These are phyloP conservation scores for Extremus antarcticus DNA, from an alignment of 495 filamentous ascomycete genomes.

Conservation along the genomic window DNA sequence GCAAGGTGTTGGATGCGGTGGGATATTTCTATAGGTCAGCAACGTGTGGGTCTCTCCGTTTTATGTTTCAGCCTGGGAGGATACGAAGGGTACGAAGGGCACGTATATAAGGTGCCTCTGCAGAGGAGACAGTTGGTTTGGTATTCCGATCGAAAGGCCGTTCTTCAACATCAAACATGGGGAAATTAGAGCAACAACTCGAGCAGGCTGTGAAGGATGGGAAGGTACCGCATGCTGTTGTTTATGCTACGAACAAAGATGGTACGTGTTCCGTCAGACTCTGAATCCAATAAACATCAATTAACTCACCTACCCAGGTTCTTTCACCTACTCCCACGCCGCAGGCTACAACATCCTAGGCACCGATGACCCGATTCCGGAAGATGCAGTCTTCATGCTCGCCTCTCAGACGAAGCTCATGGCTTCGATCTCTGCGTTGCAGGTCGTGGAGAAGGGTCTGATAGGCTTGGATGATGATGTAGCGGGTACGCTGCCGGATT, in stretches of 20 bases:
- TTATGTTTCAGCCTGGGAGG: no score
- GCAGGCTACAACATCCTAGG: slow-evolving; percentile 11
- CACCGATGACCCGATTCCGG: slow-evolving; percentile 14
- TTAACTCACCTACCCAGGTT: no score
- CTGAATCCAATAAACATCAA: no score
- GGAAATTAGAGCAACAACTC: slow-evolving; percentile 7
- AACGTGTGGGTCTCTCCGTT: no score
- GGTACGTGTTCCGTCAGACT: slow-evolving; percentile 4
- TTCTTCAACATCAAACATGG: no score
- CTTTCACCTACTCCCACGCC: slow-evolving; percentile 19
- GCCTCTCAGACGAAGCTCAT: slow-evolving; percentile 30
- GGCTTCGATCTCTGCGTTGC: slow-evolving; percentile 25
- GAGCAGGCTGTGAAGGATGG: slow-evolving; percentile 12
- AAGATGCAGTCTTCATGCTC: slow-evolving; percentile 20
- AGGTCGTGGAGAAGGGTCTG: slow-evolving; percentile 26
- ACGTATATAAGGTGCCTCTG: no score
- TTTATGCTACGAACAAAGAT: slow-evolving; percentile 11
- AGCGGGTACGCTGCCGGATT: slow-evolving; percentile 22
- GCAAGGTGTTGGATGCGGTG: no score
- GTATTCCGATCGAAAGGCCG: no score
- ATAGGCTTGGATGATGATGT: slow-evolving; percentile 27
- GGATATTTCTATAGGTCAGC: no score
- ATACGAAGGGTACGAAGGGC: no score
- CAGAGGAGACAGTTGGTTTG: no score
- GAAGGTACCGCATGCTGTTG: slow-evolving; percentile 14